Evolutionary conservation across 805 yeast species (phyloP).

Genomic region (Yarrowia sp.): DNA sequence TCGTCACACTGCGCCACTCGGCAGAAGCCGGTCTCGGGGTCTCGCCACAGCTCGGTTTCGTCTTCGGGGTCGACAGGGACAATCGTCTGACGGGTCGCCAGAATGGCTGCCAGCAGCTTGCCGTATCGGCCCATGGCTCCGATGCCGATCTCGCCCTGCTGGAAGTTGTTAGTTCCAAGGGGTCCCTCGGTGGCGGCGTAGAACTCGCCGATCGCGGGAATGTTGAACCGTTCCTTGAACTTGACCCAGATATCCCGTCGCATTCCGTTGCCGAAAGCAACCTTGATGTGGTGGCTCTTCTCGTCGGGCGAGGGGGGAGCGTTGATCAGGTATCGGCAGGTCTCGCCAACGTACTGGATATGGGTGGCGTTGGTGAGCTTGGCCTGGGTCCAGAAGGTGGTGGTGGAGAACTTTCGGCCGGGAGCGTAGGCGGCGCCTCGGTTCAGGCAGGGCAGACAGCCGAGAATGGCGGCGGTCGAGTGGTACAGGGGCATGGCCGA

Average conservation of each 20-base stretch:
- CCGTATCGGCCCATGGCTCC: slow-evolving; percentile 92
- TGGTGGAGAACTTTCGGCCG: slow-evolving; percentile 81
- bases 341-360: slow-evolving; percentile 94
- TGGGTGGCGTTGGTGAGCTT: slow-evolving; percentile 73
- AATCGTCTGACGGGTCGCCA: slow-evolving; percentile 57
- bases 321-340: slow-evolving; percentile 81
- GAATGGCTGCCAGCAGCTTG: slow-evolving; percentile 51
- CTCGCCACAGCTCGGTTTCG: slow-evolving; percentile 71
- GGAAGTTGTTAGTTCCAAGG: slow-evolving; percentile 81
- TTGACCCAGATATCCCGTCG: slow-evolving; percentile 87
- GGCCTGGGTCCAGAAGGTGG: slow-evolving; percentile 90
- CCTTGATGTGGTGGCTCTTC: slow-evolving; percentile 61
- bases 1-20: slow-evolving; percentile 61
- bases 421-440: slow-evolving; percentile 79
- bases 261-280: slow-evolving; percentile 91
- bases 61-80: slow-evolving; percentile 84
- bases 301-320: slow-evolving; percentile 70
- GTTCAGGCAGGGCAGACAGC: slow-evolving; percentile 62
- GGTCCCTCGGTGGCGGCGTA: slow-evolving; percentile 96
- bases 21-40: slow-evolving; percentile 69
- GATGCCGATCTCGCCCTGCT: slow-evolving; percentile 76
- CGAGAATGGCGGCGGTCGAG: slow-evolving; percentile 89
- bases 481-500: slow-evolving; percentile 97
- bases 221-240: slow-evolving; percentile 77
- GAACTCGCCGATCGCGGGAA: slow-evolving; percentile 82